A percentile compares a stretch with the other conserved stretches of the same genome.
phyloP scores from a whole-genome alignment of 495 filamentous ascomycete species.

The Daldinia childiae region DNA sequence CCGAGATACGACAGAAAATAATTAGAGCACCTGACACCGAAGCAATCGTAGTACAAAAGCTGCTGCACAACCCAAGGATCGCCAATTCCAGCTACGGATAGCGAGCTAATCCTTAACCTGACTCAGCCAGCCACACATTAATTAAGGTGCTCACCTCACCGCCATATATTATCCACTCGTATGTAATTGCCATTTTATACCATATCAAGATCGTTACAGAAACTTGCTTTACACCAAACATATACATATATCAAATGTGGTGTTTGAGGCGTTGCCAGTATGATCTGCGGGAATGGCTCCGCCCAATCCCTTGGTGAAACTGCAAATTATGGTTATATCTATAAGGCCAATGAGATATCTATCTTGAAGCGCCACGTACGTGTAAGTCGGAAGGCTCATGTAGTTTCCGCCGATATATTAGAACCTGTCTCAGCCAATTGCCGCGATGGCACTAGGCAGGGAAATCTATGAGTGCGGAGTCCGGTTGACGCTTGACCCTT shows the following conservation, averaged over 20 bases:
- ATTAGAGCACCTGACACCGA: background rate
- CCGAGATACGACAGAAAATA: background rate
- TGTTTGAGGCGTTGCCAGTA: background rate
- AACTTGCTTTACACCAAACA: background rate
- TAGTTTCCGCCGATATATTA: background rate
- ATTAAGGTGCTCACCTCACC: slow-evolving; percentile 21
- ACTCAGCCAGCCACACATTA: slow-evolving; percentile 28
- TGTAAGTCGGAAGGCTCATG: background rate
- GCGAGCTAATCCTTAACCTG: slow-evolving; percentile 1
- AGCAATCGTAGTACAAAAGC: background rate
- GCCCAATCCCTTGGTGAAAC: background rate
- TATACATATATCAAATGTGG: background rate
- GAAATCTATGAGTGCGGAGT: background rate
- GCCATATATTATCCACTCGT: slow-evolving; percentile 6
- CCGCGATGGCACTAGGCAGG: background rate
- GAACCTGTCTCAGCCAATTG: background rate
- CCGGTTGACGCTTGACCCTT: background rate
- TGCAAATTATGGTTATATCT: background rate
- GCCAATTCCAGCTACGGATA: background rate
- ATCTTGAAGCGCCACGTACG: background rate
- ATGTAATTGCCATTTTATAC: background rate
- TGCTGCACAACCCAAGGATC: slow-evolving; percentile 10
- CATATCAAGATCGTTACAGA: background rate
- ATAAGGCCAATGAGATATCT: background rate
- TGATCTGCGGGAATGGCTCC: slow-evolving; percentile 4